Conservation (phyloP, 2,329 filamentous ascomycete genomes). For the Neocucurbitaria cava region DNA sequence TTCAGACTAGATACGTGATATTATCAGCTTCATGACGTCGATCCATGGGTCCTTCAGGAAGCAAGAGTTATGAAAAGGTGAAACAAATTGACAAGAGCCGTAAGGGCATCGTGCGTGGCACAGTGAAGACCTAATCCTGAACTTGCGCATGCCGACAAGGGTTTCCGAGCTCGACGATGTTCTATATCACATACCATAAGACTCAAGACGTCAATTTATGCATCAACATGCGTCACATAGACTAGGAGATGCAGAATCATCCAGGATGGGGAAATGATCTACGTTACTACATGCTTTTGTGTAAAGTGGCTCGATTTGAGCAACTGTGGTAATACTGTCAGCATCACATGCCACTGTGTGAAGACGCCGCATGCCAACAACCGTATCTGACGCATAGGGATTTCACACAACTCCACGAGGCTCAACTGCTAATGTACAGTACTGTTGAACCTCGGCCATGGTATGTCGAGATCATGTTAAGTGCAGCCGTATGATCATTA, state of each 20-base stretch:
- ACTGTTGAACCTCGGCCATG: too few species aligned
- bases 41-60: neutral
- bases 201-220: neutral
- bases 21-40: neutral
- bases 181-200: conserved; percentile 9
- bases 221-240: neutral
- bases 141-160: neutral
- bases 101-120: neutral
- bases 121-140: neutral
- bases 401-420: too few species aligned
- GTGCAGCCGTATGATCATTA: too few species aligned
- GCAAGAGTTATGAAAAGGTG: neutral
- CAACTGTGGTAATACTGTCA: neutral
- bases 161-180: neutral
- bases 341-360: neutral
- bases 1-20: neutral
- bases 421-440: too few species aligned
- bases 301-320: neutral
- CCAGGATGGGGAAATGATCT: conserved; percentile 4
- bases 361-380: too few species aligned
- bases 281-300: neutral
- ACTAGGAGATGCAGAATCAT: neutral
- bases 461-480: too few species aligned
- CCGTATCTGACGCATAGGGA: too few species aligned
- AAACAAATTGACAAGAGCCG: neutral